A percentile compares a stretch with the other conserved stretches of the same genome.
phyloP scores from a whole-genome alignment of 441 rosid species.

The Hura crepitans region DNA sequence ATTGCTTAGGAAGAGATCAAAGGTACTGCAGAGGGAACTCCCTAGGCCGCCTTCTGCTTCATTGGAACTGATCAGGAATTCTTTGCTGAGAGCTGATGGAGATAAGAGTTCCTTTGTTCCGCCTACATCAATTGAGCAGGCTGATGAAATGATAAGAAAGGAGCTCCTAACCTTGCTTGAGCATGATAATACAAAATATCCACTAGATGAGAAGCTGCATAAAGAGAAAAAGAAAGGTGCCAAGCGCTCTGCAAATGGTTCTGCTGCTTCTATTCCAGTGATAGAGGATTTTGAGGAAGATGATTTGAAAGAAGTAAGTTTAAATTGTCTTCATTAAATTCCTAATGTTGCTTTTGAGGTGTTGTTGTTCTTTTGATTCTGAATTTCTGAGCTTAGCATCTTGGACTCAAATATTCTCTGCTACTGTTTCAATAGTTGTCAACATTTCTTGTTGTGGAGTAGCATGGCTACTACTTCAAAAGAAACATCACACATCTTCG shows the following conservation, averaged over 20 bases:
- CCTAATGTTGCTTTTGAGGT: neutral
- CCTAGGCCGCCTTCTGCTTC: conserved; percentile 94
- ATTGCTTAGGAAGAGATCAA: conserved; percentile 89
- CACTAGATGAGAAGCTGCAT: conserved; percentile 65
- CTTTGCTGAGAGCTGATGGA: conserved; percentile 72
- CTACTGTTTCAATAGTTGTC: too few species aligned
- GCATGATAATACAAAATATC: conserved; percentile 97
- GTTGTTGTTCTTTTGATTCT: neutral
- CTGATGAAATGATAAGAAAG: conserved; percentile 80
- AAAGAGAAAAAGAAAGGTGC: conserved; percentile 77
- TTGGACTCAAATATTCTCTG: too few species aligned
- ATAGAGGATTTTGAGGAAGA: conserved; percentile 83
- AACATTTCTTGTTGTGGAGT: too few species aligned
- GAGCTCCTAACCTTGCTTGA: conserved; percentile 76
- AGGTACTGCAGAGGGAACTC: conserved; percentile 94
- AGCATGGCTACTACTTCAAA: too few species aligned
- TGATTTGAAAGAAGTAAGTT: conserved; percentile 68
- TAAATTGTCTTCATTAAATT: neutral
- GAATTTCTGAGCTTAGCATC: too few species aligned
- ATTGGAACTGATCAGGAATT: conserved; percentile 73
- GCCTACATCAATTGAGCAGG: conserved; percentile 78
- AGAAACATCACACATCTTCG: neutral
- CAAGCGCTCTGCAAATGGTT: conserved; percentile 55
- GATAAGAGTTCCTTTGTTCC: conserved; percentile 95
- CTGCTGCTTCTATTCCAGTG: conserved; percentile 43